Percentiles rank a stretch among this genome's conserved stretches.
These are phyloP conservation scores for Solanum pennellii DNA, from an alignment of 257 asterid genomes.

Conservation along the genomic window DNA sequence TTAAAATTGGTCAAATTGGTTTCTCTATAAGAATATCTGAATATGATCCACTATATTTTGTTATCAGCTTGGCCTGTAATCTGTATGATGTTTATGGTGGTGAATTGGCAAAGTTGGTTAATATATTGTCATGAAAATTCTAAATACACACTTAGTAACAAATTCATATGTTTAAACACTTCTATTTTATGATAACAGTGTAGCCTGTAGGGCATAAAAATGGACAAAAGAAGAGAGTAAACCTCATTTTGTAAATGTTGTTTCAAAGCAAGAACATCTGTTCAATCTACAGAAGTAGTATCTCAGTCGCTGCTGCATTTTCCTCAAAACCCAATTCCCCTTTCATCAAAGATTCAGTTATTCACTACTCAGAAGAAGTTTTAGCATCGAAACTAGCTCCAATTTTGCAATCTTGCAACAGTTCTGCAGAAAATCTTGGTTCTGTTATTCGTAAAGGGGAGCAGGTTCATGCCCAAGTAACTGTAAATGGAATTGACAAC, in stretches of 20 bases:
- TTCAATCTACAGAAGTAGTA: neutral
- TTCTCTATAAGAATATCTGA: too few relatives aligned
- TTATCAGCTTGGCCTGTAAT: too few relatives aligned
- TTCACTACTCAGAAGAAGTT: conserved; percentile 16
- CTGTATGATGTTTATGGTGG: too few relatives aligned
- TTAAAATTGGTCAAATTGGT: too few relatives aligned
- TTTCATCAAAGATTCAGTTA: neutral
- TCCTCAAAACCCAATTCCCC: neutral
- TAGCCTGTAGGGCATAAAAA: neutral
- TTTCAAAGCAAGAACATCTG: neutral
- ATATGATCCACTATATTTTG: too few relatives aligned
- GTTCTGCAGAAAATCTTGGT: conserved; percentile 11
- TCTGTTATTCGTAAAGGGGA: conserved; percentile 21
- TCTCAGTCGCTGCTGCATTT: neutral
- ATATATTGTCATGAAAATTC: too few relatives aligned
- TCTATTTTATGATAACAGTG: neutral
- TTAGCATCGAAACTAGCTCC: conserved; percentile 63
- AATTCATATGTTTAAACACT: neutral
- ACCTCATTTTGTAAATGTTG: neutral
- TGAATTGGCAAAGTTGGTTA: too few relatives aligned
- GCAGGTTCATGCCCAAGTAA: conserved; percentile 69
- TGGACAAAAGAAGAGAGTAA: neutral
- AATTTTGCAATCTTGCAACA: conserved; percentile 24
- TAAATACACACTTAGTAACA: neutral
- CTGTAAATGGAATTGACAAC: conserved; percentile 55